Percentiles rank a stretch among this genome's conserved stretches.
Evolutionary conservation across 1,139 yeast genomes (phyloP).

Genomic region (Geotrichum fermentans): DNA sequence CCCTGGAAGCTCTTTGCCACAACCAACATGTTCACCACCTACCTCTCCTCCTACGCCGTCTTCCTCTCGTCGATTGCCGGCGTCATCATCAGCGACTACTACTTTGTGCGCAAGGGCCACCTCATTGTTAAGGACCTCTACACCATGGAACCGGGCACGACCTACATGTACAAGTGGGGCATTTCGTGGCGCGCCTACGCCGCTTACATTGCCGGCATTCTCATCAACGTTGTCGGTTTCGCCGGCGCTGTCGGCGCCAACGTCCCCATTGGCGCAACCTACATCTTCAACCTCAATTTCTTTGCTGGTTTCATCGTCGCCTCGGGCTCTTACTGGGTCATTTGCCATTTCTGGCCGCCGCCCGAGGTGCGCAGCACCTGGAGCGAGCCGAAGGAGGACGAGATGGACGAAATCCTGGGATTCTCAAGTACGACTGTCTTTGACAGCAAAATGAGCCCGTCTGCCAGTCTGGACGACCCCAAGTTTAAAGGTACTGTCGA

Average conservation of each 20-base stretch:
- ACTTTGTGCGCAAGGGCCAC: constrained; percentile 63
- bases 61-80: constrained; percentile 87
- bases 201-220: constrained; percentile 43
- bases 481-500: not conserved
- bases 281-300: constrained; percentile 67
- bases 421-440: constrained; percentile 1
- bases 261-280: constrained; percentile 77
- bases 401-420: constrained; percentile 37
- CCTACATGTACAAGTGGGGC: constrained; percentile 61
- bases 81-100: constrained; percentile 72
- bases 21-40: constrained; percentile 74
- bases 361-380: constrained; percentile 56
- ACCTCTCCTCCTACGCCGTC: constrained; percentile 78
- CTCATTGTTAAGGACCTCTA: constrained; percentile 62
- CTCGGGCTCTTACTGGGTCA: constrained; percentile 45
- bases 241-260: constrained; percentile 69
- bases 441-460: constrained; percentile 3
- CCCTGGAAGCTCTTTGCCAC: constrained; percentile 84
- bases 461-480: not conserved
- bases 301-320: constrained; percentile 68
- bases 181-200: constrained; percentile 63
- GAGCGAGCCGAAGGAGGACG: constrained; percentile 56
- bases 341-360: constrained; percentile 55
- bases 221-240: constrained; percentile 83
- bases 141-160: constrained; percentile 43